Conservation (phyloP, 192 early-diverging fungal species). For the Backusella morwellensis region DNA sequence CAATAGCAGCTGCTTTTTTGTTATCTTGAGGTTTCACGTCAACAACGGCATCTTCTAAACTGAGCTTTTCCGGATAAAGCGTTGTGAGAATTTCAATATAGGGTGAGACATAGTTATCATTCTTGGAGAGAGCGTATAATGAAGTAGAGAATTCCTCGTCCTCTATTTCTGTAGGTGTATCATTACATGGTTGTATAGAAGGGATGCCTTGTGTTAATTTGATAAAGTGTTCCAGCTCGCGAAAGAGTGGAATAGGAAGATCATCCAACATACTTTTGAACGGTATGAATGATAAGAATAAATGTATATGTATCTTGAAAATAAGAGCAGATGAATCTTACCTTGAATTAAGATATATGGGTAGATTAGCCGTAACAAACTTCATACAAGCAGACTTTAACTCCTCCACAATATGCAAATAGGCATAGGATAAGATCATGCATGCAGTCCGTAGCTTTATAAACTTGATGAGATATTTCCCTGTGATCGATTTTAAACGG, state of each 20-base stretch:
- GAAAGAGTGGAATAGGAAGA: constrained; percentile 9
- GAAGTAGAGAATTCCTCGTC: neutral
- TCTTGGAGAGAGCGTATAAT: neutral
- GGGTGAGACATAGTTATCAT: constrained; percentile 21
- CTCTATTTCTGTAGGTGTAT: constrained; percentile 6
- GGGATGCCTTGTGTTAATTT: neutral
- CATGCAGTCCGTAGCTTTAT: constrained; percentile 52
- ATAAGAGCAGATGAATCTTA: neutral
- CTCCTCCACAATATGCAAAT: constrained; percentile 45
- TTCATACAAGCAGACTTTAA: constrained; percentile 55
- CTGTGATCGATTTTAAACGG: constrained; percentile 43
- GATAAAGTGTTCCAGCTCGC: constrained; percentile 22
- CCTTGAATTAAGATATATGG: constrained; percentile 43
- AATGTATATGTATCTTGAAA: neutral
- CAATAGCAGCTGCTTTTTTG: neutral
- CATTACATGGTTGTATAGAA: neutral
- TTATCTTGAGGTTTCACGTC: neutral
- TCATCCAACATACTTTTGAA: constrained; percentile 14
- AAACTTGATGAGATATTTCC: constrained; percentile 33
- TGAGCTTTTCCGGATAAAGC: neutral
- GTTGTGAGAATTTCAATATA: constrained; percentile 6
- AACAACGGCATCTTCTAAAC: neutral
- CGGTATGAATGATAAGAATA: neutral
- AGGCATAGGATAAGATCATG: constrained; percentile 50
- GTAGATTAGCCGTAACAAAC: constrained; percentile 48